These are phyloP conservation scores for Hyaloperonospora arabidopsidis DNA, from an alignment of 352 stramenopile species.

Conservation along the genomic window DNA sequence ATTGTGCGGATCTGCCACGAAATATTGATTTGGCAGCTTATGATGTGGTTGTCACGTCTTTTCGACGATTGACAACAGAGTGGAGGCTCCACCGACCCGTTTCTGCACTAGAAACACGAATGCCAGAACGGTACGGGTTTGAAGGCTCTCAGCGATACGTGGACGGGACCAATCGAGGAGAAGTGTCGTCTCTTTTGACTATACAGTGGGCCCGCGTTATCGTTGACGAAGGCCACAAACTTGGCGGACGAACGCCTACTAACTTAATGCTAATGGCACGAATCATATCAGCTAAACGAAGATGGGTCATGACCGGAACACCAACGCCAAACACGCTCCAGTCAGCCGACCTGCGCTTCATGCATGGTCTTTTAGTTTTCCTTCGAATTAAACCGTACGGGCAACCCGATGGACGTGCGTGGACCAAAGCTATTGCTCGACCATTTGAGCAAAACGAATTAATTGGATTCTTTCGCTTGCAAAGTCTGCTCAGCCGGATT, in stretches of 20 bases:
- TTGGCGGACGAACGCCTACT: constrained; percentile 62
- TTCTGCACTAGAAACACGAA: constrained; percentile 50
- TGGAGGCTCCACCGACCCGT: constrained; percentile 57
- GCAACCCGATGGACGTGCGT: constrained; percentile 53
- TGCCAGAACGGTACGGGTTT: constrained; percentile 63
- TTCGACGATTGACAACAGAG: constrained; percentile 46
- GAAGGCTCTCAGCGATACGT: constrained; percentile 46
- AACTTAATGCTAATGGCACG: constrained; percentile 82
- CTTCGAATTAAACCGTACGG: constrained; percentile 85
- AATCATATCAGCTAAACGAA: constrained; percentile 68
- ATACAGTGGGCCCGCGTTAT: constrained; percentile 87
- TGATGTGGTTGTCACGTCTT: constrained; percentile 73
- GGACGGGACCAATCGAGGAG: constrained; percentile 46
- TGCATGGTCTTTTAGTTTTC: constrained; percentile 89
- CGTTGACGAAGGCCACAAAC: constrained; percentile 93
- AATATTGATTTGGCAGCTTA: constrained; percentile 46
- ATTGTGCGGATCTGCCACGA: constrained; percentile 29
- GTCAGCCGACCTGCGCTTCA: constrained; percentile 76
- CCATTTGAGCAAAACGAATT: constrained; percentile 60
- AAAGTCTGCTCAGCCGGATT: constrained; percentile 78
- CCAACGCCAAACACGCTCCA: constrained; percentile 88
- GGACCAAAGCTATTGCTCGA: constrained; percentile 62
- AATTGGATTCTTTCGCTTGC: constrained; percentile 62
- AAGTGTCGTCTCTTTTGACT: constrained; percentile 48
- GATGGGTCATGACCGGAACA: constrained; percentile 96